phyloP scores from a whole-genome alignment of 1,139 yeast genomes.

The Zygosaccharomyces pseudobailii region DNA sequence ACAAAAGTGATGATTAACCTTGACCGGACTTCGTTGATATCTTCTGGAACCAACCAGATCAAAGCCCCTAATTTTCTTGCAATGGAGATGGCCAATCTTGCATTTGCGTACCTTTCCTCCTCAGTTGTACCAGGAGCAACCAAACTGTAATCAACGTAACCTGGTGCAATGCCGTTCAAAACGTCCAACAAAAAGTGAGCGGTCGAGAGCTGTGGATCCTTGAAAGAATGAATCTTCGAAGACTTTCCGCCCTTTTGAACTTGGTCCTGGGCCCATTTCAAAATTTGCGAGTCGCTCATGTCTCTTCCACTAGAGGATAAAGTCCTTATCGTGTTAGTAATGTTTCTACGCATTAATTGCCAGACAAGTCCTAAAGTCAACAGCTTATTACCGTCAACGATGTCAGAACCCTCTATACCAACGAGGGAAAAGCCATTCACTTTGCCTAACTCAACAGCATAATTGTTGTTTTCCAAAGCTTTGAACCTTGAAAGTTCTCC shows the following conservation, averaged over 20 bases:
- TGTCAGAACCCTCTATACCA: slow-evolving; percentile 97
- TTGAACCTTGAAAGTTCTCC: slow-evolving; percentile 79
- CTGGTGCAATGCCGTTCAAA: slow-evolving; percentile 90
- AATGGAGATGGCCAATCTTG: slow-evolving; percentile 93
- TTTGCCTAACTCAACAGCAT: slow-evolving; percentile 94
- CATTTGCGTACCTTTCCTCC: slow-evolving; percentile 88
- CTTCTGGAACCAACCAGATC: slow-evolving; percentile 99
- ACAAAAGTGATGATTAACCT: slow-evolving; percentile 90
- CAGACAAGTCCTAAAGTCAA: slow-evolving; percentile 93
- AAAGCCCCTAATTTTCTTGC: slow-evolving; percentile 98
- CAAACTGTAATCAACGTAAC: slow-evolving; percentile 92
- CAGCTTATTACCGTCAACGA: slow-evolving; percentile 87
- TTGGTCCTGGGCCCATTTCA: slow-evolving; percentile 89
- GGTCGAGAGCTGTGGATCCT: slow-evolving; percentile 68
- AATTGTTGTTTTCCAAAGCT: slow-evolving; percentile 92
- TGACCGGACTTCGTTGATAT: slow-evolving; percentile 91
- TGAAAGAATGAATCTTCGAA: slow-evolving; percentile 70
- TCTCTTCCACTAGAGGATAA: slow-evolving; percentile 70
- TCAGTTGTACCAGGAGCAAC: slow-evolving; percentile 74
- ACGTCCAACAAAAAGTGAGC: slow-evolving; percentile 86
- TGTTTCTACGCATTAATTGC: slow-evolving; percentile 98
- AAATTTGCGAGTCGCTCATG: slow-evolving; percentile 76
- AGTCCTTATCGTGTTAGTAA: slow-evolving; percentile 71
- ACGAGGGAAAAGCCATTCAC: slow-evolving; percentile 88
- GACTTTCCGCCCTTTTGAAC: slow-evolving; percentile 80